Conservation (phyloP, 2,329 filamentous ascomycete genomes). For the Colletotrichum liaoningense region DNA sequence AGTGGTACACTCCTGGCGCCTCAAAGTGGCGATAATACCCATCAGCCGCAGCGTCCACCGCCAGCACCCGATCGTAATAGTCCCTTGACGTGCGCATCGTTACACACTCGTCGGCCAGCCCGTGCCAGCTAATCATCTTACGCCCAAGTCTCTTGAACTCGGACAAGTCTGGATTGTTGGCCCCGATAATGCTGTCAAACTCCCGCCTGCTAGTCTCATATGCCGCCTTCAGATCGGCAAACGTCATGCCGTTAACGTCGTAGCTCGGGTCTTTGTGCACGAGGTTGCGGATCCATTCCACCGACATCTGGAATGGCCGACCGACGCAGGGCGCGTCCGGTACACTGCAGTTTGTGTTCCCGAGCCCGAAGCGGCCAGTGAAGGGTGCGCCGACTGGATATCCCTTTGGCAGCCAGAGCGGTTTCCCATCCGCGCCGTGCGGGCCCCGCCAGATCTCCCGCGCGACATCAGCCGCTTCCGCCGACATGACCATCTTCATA, state of each 20-base stretch:
- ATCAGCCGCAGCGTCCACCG: conserved; percentile 7
- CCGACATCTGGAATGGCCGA: conserved; percentile 31
- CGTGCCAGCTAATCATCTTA: conserved; percentile 58
- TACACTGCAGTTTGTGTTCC: conserved; percentile 32
- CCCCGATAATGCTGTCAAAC: conserved; percentile 41
- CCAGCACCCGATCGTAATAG: conserved; percentile 41
- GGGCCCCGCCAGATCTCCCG: conserved; percentile 31
- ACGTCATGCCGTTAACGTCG: conserved; percentile 14
- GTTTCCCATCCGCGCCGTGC: conserved; percentile 17
- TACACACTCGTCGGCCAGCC: conserved; percentile 51
- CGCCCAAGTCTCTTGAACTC: conserved; percentile 47
- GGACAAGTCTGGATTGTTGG: conserved; percentile 43
- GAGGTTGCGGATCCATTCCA: conserved; percentile 34
- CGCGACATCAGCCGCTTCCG: conserved; percentile 18
- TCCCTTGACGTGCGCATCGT: conserved; percentile 46
- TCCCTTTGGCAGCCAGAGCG: conserved; percentile 21
- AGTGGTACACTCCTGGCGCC: conserved; percentile 64
- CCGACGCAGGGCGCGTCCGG: conserved; percentile 9
- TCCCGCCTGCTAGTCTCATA: conserved; percentile 17
- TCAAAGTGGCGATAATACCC: conserved; percentile 63
- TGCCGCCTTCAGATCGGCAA: conserved; percentile 20
- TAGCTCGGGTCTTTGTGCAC: conserved; percentile 24
- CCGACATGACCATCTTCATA: conserved; percentile 21
- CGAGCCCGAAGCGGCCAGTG: conserved; percentile 29
- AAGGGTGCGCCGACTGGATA: conserved; percentile 30